phyloP scores from a whole-genome alignment of 2,329 filamentous ascomycete species.

The Phaeosphaeria sp. region DNA sequence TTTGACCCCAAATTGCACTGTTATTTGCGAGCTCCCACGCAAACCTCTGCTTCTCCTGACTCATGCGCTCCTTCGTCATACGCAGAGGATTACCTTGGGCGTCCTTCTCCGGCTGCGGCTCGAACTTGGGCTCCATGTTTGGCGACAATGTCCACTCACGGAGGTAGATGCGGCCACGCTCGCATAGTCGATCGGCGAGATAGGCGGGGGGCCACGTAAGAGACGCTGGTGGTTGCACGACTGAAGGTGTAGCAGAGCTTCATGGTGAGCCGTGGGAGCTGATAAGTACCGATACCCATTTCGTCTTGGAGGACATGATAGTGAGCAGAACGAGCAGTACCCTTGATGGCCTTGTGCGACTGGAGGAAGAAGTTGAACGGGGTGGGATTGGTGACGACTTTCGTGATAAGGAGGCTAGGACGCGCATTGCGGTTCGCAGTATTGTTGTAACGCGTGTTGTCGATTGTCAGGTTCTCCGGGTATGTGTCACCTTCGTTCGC shows the following conservation, averaged over 20 bases:
- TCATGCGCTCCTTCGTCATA: neutral
- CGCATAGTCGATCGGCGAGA: constrained; percentile 50
- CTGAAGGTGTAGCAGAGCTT: constrained; percentile 45
- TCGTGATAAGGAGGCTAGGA: constrained; percentile 40
- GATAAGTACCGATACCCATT: constrained; percentile 6
- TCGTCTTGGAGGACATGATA: constrained; percentile 42
- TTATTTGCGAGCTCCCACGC: neutral
- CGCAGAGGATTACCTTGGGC: neutral
- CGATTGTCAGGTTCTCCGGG: constrained; percentile 12
- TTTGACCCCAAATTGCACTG: neutral
- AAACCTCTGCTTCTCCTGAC: neutral
- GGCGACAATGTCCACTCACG: neutral
- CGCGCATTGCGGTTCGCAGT: constrained; percentile 17
- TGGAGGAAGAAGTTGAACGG: constrained; percentile 46
- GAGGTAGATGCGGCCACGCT: constrained; percentile 42
- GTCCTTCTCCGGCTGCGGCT: neutral
- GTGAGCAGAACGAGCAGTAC: constrained; percentile 37
- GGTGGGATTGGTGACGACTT: constrained; percentile 29
- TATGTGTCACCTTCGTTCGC: neutral
- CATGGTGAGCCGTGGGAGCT: constrained; percentile 21
- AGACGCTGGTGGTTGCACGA: constrained; percentile 38
- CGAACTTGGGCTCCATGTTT: neutral
- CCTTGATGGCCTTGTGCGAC: constrained; percentile 35
- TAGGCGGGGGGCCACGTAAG: constrained; percentile 48
- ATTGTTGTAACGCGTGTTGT: neutral